Percentiles rank a stretch among this genome's conserved stretches.
These are phyloP conservation scores for Eucalyptus tenuipes DNA, from an alignment of 345 rosid genomes.

Conservation along the genomic window DNA sequence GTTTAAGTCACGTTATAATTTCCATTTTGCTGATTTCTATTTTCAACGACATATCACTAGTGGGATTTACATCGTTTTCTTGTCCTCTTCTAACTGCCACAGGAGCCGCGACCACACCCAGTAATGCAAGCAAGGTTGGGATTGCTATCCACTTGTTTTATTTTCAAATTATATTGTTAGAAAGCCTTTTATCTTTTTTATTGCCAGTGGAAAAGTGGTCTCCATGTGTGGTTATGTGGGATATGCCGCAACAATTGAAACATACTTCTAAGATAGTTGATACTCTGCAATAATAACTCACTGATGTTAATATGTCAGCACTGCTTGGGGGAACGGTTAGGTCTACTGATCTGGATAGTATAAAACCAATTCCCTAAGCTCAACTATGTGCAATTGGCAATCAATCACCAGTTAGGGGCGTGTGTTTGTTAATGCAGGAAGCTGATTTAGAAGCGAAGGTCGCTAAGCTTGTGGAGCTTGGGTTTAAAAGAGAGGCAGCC, in stretches of 20 bases:
- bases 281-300: not conserved
- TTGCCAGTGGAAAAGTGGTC: not conserved
- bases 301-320: not conserved
- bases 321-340: not conserved
- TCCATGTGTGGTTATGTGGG: not conserved
- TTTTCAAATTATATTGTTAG: not conserved
- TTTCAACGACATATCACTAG: not conserved
- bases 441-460: constrained; percentile 86
- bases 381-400: not conserved
- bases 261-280: not conserved
- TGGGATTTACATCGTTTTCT: not conserved
- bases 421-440: constrained; percentile 22
- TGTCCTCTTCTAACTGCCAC: not conserved
- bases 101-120: not conserved
- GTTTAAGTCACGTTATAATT: not conserved
- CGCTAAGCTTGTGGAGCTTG: constrained; percentile 81
- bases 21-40: not conserved
- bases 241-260: not conserved
- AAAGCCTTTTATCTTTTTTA: not conserved
- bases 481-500: constrained; percentile 73
- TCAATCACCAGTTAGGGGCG: not conserved
- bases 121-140: not conserved
- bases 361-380: not conserved
- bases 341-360: not conserved
- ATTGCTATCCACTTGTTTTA: not conserved